Evolutionary conservation across 495 filamentous ascomycete species (phyloP), one percentile per base, ranked within the genome.

Genomic region (Neurospora sp.): DNA sequence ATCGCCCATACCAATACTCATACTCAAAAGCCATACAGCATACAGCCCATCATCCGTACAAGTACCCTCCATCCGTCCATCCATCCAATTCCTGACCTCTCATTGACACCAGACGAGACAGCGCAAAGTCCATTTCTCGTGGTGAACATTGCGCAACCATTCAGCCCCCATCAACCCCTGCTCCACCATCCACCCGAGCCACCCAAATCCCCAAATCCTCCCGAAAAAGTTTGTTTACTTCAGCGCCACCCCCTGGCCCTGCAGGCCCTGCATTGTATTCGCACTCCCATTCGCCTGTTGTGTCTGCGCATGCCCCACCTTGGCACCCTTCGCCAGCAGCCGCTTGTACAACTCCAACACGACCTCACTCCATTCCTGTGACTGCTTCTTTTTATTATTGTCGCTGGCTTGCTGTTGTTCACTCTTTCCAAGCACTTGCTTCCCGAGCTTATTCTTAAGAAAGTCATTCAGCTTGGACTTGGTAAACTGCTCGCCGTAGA

Each of bases 401-500:
- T 5, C 11, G 6, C n/a, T 48, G 5, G 10, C 68, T 73, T 82
- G 78, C 7, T 73, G 76, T 66, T 76, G 73, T 38, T 79, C 81
- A 35, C 72, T 79, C 37, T 84, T 81, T 11, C 69, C 71, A 18
- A 53, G 31, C 5, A 82, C 78, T 10, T 40, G 69, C 69, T 76
- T 76, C 18, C 87, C 86, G 59, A 89, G 78, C 73, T 81, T 85
- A 40, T 78, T 81, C 37, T 79, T 74, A 59, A 92, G 75, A 73
- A 90, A 91, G 69, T 90, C 88, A 38, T 73, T 73, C 84, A 93
- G 89, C 77, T 90, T 91, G 27, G 81, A 84, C 77, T 84, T 85
- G 69, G 88, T 89, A 74, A 91, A 91, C 71, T 81, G 82, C 77
- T 92, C 90, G 1, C 91, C 91, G 79, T 93, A 93, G 8, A 88